Conservation (phyloP, 768 basidiomycete genomes). For the Naematelia aurantialba region DNA sequence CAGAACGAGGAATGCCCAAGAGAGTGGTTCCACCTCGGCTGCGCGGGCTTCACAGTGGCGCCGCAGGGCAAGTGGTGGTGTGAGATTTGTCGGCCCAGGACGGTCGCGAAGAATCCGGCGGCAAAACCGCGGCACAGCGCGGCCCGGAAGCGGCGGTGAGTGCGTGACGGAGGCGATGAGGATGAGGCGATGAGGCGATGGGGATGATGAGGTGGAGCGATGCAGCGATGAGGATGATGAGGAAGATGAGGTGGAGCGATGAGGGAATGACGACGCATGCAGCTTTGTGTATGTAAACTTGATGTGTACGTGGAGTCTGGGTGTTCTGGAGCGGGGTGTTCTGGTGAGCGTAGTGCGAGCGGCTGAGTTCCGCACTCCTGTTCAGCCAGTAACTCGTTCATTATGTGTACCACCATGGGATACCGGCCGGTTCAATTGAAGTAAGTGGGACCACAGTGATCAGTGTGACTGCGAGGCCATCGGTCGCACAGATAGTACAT, state of each 20-base stretch:
- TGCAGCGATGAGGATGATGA: background rate
- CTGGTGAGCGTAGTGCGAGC: background rate
- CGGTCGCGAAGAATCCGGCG: conserved; percentile 10
- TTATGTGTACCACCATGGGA: too few relatives aligned
- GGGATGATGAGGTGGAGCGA: conserved; percentile 6
- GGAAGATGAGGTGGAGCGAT: conserved; percentile 11
- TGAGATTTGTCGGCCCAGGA: conserved; percentile 33
- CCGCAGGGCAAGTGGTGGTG: conserved; percentile 47
- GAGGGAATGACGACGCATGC: too few relatives aligned
- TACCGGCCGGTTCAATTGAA: too few relatives aligned
- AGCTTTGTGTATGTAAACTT: too few relatives aligned
- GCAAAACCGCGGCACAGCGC: background rate
- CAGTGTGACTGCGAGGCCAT: background rate
- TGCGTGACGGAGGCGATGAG: background rate
- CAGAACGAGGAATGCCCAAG: conserved; percentile 49
- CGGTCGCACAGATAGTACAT: background rate
- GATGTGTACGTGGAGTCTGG: background rate
- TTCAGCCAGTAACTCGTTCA: too few relatives aligned
- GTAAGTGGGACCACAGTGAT: too few relatives aligned
- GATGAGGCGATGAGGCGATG: conserved; percentile 2
- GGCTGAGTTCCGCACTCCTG: too few relatives aligned
- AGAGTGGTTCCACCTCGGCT: conserved; percentile 48
- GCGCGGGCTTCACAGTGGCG: conserved; percentile 28
- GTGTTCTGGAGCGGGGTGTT: background rate
- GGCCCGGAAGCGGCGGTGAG: conserved; percentile 3